Evolutionary conservation across 345 rosid species (phyloP), one percentile per base, ranked within the genome.

Genomic region (Garcia nutans): DNA sequence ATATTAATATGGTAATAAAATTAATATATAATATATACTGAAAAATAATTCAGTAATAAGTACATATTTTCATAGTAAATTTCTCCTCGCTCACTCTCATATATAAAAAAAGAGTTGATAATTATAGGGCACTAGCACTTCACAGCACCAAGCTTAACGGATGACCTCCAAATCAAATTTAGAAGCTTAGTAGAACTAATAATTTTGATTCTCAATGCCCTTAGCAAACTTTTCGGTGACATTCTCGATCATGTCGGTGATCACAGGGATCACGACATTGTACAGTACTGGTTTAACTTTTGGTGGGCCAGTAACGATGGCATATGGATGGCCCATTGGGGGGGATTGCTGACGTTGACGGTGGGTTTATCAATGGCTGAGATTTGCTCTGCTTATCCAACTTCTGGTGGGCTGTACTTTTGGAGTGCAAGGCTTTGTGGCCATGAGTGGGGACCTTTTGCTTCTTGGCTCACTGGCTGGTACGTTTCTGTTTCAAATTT

Each of bases 391-490:
- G 90, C 88, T 7, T 86, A 79, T 65, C 92, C 92, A 0, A 86
- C 89, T 24, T 82, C 90, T 3, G 90, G 87, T 37, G 91, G 90
- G 6, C 91, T 89, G 15, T 80, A 87, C 71, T 86, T 78, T 70
- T 90, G 95, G 92, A 88, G 89, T 60, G 86, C 92, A 20, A 80
- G 70, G 79, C 85, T 87, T 8, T 81, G 85, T 54, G 88, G 89
- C n/a, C 54, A 58, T 3, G 11, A 47, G 4, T 87, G 91, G 91
- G 89, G 89, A 1, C 92, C 91, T 31, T 19, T 82, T 33, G 89
- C 91, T 68, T 86, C 89, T 49, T 90, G 91, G 91, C 79, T 87
- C 73, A 86, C 89, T 6, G 91, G 95, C 76, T 88, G 92, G 94
- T 88, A 78, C 10, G 88, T 81, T 45, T 10, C 24, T 37, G 6